Evolutionary conservation across 495 filamentous ascomycete genomes (phyloP).

Genomic region (Penicillium flavigenum): DNA sequence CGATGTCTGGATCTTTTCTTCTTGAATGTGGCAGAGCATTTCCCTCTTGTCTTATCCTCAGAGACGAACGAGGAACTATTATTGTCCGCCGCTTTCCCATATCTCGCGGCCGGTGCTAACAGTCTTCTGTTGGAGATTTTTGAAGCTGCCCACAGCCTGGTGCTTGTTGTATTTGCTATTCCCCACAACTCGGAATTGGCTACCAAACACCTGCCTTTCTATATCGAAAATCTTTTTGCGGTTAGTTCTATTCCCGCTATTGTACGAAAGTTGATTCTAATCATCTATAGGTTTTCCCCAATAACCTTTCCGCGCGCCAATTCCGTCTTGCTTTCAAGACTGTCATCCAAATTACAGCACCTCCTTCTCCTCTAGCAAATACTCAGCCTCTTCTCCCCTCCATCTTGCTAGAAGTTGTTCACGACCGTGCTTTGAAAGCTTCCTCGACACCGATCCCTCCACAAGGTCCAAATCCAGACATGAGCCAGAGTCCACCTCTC

Average conservation of each 20-base stretch:
- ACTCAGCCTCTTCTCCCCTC: slow-evolving; percentile 74
- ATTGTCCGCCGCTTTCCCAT: slow-evolving; percentile 70
- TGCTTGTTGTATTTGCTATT: slow-evolving; percentile 78
- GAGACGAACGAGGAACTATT: slow-evolving; percentile 69
- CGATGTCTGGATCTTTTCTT: slow-evolving; percentile 86
- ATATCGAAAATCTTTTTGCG: slow-evolving; percentile 81
- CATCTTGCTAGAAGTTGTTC: slow-evolving; percentile 76
- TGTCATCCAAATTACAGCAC: slow-evolving; percentile 79
- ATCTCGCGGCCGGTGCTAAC: slow-evolving; percentile 67
- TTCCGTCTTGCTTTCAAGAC: slow-evolving; percentile 94
- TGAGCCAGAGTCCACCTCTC: slow-evolving; percentile 40
- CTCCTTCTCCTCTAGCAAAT: slow-evolving; percentile 70
- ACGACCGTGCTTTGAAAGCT: slow-evolving; percentile 60
- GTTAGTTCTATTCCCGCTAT: slow-evolving; percentile 29
- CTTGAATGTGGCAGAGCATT: slow-evolving; percentile 84
- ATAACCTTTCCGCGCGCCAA: slow-evolving; percentile 79
- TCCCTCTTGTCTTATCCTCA: slow-evolving; percentile 67
- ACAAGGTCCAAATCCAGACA: slow-evolving; percentile 32
- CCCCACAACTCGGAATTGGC: slow-evolving; percentile 72
- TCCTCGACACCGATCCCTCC: slow-evolving; percentile 51
- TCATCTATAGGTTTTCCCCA: slow-evolving; percentile 63
- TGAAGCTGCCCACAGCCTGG: slow-evolving; percentile 86
- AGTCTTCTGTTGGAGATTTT: slow-evolving; percentile 72
- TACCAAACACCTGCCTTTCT: slow-evolving; percentile 74
- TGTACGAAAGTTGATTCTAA: slow-evolving; percentile 17